A percentile compares a stretch with the other conserved stretches of the same genome.
Conservation (phyloP, 805 yeast species). For the Zygoascus ofunaensis region DNA sequence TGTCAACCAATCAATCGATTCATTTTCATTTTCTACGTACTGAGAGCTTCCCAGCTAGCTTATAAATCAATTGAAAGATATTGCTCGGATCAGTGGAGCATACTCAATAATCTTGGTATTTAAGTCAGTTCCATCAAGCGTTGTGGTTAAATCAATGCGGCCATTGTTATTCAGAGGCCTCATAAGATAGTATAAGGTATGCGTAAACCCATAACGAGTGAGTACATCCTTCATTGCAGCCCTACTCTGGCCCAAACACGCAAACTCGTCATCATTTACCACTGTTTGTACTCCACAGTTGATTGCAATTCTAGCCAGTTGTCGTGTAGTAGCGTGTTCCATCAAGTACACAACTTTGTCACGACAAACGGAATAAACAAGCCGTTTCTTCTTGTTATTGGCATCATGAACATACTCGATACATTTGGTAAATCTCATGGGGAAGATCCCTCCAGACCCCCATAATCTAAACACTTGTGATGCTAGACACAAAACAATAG, state of each 20-base stretch:
- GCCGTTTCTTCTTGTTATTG: constrained; percentile 12
- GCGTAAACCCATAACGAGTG: constrained; percentile 11
- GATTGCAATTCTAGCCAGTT: constrained; percentile 10
- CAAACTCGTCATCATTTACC: constrained; percentile 12
- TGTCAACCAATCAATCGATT: neutral
- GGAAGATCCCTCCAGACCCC: constrained; percentile 17
- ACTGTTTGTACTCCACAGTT: constrained; percentile 13
- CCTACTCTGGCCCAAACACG: neutral
- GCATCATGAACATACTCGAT: constrained; percentile 14
- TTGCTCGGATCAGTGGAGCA: too few relatives aligned
- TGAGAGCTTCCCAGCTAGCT: too few relatives aligned
- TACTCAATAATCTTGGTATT: too few relatives aligned
- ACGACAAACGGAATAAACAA: constrained; percentile 17
- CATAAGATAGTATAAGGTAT: too few relatives aligned
- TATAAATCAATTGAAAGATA: too few relatives aligned
- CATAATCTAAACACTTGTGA: constrained; percentile 17
- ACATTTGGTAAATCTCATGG: constrained; percentile 15
- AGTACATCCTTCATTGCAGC: constrained; percentile 8
- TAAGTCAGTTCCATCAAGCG: too few relatives aligned
- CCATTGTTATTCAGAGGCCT: too few relatives aligned
- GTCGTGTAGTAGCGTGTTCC: constrained; percentile 14
- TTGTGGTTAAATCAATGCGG: too few relatives aligned
- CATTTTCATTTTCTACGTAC: too few relatives aligned
- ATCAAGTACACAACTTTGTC: constrained; percentile 12
- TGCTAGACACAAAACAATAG: constrained; percentile 18